phyloP scores from a whole-genome alignment of 306 rosid species.

The Aeschynomene evenia region DNA sequence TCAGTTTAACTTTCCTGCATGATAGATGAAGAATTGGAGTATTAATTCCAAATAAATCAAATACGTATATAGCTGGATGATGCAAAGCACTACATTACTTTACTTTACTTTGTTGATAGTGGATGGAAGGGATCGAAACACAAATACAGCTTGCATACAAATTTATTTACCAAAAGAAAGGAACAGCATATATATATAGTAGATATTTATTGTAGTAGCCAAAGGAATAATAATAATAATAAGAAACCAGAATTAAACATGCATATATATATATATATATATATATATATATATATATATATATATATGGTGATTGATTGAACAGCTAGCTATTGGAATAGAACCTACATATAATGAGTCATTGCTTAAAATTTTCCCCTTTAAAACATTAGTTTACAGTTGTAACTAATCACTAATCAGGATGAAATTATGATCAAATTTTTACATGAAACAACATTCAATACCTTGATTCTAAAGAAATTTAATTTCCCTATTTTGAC shows the following conservation, averaged over 20 bases:
- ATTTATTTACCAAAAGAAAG: conserved; percentile 7
- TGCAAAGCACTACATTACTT: conserved; percentile 25
- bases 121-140: conserved; percentile 28
- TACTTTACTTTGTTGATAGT: conserved; percentile 33
- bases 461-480: neutral
- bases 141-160: conserved; percentile 39
- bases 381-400: neutral
- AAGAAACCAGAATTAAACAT: conserved; percentile 25
- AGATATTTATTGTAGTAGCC: conserved; percentile 11
- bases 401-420: neutral
- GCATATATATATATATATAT: no score
- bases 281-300: no score
- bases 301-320: no score
- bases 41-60: conserved; percentile 13
- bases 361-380: neutral
- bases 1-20: conserved; percentile 16
- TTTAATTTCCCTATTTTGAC: conserved; percentile 2
- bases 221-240: no score
- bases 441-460: neutral
- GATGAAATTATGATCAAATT: neutral
- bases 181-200: neutral
- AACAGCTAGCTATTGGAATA: conserved; percentile 32
- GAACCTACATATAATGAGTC: conserved; percentile 5
- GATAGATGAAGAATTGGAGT: no score
- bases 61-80: conserved; percentile 24